Percentiles rank a stretch among this genome's conserved stretches.
These are phyloP conservation scores for Solanum sparsipilum DNA, from an alignment of 257 asterid genomes.

Conservation along the genomic window DNA sequence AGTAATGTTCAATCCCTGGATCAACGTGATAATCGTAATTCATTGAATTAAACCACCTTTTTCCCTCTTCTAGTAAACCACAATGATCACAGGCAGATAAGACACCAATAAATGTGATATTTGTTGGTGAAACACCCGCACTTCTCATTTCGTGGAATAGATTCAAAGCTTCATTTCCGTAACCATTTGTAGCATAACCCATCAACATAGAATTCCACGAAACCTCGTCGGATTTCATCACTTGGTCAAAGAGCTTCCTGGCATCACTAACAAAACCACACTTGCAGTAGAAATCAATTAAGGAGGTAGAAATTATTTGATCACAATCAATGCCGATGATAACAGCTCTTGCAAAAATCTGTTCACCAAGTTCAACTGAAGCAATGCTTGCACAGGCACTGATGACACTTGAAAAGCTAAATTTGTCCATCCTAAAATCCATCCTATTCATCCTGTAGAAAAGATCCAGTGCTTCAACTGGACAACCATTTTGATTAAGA, in stretches of 20 bases:
- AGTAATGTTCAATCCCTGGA: conserved; percentile 80
- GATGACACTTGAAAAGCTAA: conserved; percentile 53
- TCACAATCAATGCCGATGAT: conserved; percentile 52
- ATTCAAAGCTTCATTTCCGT: conserved; percentile 51
- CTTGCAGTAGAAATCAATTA: conserved; percentile 70
- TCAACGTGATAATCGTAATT: conserved; percentile 38
- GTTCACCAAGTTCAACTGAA: conserved; percentile 62
- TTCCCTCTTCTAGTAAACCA: conserved; percentile 78
- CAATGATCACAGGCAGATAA: conserved; percentile 92
- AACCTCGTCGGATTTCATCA: conserved; percentile 40
- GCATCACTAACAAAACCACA: conserved; percentile 57
- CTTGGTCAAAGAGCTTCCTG: conserved; percentile 46
- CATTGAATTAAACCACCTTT: conserved; percentile 57
- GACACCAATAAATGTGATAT: conserved; percentile 67
- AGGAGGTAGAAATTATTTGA: conserved; percentile 52
- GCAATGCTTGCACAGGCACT: conserved; percentile 79
- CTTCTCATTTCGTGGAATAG: conserved; percentile 56
- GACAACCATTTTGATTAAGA: conserved; percentile 61
- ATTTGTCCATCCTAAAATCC: conserved; percentile 41
- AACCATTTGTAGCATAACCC: conserved; percentile 90
- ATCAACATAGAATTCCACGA: conserved; percentile 79
- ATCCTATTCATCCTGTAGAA: conserved; percentile 53
- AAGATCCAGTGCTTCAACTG: conserved; percentile 55
- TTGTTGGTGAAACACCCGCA: conserved; percentile 34
- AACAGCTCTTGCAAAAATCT: conserved; percentile 57